Conservation (phyloP, 2,329 filamentous ascomycete species). For the Dactylonectria estremocensis region DNA sequence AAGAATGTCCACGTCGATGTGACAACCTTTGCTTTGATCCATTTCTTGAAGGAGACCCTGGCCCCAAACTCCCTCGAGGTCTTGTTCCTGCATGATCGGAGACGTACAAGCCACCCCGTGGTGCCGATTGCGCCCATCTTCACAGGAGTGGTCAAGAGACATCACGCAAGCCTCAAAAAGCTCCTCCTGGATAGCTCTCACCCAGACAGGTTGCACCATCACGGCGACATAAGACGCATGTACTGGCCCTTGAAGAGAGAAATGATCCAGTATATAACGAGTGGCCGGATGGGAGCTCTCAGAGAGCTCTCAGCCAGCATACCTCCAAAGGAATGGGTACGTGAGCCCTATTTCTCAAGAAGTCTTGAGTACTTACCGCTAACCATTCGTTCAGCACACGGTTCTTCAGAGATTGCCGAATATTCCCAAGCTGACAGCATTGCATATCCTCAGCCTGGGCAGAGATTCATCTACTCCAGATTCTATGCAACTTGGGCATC, state of each 20-base stretch:
- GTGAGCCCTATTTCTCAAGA: not conserved
- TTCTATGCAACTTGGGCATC: conserved; percentile 18
- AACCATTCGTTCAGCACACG: conserved; percentile 27
- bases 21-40: conserved; percentile 29
- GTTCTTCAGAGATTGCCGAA: conserved; percentile 33
- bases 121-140: conserved; percentile 31
- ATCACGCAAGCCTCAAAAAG: conserved; percentile 34
- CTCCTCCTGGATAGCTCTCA: conserved; percentile 34
- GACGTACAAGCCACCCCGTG: conserved; percentile 18
- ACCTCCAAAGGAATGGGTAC: conserved; percentile 28
- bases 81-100: conserved; percentile 33
- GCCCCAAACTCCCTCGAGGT: conserved; percentile 33
- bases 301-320: conserved; percentile 33
- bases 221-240: conserved; percentile 23
- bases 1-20: conserved; percentile 35
- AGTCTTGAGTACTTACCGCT: not conserved
- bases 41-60: conserved; percentile 33
- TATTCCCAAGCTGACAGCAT: conserved; percentile 28
- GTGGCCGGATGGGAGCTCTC: conserved; percentile 31
- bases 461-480: conserved; percentile 16
- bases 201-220: conserved; percentile 16
- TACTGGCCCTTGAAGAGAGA: conserved; percentile 30
- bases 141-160: conserved; percentile 29
- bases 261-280: conserved; percentile 33
- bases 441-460: conserved; percentile 30